phyloP scores from a whole-genome alignment of 2,329 filamentous ascomycete genomes.

The Microdochium nivale region DNA sequence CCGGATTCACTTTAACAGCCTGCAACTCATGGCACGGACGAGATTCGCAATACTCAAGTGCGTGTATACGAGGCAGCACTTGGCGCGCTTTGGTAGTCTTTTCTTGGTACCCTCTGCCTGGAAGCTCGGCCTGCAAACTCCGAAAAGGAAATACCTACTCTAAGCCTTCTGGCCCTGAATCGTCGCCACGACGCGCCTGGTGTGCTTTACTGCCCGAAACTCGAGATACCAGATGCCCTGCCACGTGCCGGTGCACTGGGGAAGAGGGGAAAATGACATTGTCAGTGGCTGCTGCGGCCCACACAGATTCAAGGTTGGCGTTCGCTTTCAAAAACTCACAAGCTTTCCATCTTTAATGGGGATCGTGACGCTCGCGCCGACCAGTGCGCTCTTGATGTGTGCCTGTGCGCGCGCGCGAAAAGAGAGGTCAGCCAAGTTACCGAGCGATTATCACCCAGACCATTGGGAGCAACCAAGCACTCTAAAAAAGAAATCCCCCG shows the following conservation, averaged over 20 bases:
- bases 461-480: too few relatives aligned
- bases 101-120: background rate
- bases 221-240: conserved; percentile 93
- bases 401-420: conserved; percentile 27
- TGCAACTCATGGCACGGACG: background rate
- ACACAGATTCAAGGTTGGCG: background rate
- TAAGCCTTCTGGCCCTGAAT: conserved; percentile 76
- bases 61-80: background rate
- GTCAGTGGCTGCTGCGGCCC: too few relatives aligned
- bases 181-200: conserved; percentile 78
- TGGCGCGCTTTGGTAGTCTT: background rate
- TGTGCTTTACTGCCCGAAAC: conserved; percentile 70
- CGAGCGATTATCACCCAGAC: too few relatives aligned
- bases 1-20: background rate
- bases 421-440: conserved; percentile 32
- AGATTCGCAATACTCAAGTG: background rate
- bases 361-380: conserved; percentile 83
- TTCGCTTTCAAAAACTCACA: conserved; percentile 30
- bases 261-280: too few relatives aligned
- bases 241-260: conserved; percentile 59
- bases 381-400: conserved; percentile 84
- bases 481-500: too few relatives aligned
- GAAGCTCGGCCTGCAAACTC: too few relatives aligned
- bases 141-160: background rate
- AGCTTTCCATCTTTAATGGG: conserved; percentile 83